A percentile compares a stretch with the other conserved stretches of the same genome.
Evolutionary conservation across 2,329 filamentous ascomycete genomes (phyloP).

Genomic region (Fusarium gaditjirri): DNA sequence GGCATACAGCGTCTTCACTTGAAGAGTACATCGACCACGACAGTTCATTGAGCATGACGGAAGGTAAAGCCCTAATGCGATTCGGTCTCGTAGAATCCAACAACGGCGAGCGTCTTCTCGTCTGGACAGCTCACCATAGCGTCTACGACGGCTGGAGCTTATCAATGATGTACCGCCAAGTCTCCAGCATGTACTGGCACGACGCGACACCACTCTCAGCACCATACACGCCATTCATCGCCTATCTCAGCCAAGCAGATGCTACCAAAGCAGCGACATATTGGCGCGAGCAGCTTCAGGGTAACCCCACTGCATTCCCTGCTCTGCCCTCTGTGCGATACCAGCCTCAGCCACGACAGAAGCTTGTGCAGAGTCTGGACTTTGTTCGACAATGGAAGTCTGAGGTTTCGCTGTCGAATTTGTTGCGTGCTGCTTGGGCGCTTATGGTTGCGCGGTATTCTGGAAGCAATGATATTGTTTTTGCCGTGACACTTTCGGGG

Average conservation of each 20-base stretch:
- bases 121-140: slow-evolving; percentile 1
- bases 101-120: not conserved
- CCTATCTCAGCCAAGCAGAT: not conserved
- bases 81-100: not conserved
- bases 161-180: not conserved
- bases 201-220: not conserved
- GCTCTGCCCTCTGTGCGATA: not conserved
- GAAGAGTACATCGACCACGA: not conserved
- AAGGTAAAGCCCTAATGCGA: not conserved
- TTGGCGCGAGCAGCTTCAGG: not conserved
- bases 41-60: not conserved
- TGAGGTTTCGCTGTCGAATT: not conserved
- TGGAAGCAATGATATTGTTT: not conserved
- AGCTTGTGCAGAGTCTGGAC: not conserved
- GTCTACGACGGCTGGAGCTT: slow-evolving; percentile 2
- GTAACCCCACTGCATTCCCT: not conserved
- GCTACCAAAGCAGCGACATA: not conserved
- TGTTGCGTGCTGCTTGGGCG: not conserved
- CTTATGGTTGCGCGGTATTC: not conserved
- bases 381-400: not conserved
- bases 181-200: not conserved
- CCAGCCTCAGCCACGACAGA: not conserved
- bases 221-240: not conserved
- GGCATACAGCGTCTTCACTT: not conserved
- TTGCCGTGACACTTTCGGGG: not conserved